Conservation (phyloP, 805 yeast species). For the Tetrapisispora arboricola region DNA sequence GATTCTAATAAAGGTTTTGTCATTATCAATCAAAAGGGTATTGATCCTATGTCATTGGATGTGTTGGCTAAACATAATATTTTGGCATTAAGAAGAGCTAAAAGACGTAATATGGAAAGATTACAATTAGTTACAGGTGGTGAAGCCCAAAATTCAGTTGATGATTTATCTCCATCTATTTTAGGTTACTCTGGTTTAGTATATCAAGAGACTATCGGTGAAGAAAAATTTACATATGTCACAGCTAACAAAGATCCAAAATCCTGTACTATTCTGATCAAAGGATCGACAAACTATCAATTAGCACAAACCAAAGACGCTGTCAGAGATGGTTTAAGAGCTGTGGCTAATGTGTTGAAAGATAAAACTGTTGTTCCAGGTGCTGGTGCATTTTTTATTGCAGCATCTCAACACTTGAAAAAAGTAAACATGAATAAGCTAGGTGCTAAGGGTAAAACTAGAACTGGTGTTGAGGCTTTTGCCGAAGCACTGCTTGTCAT, state of each 20-base stretch:
- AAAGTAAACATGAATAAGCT: constrained; percentile 39
- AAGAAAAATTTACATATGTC: constrained; percentile 93
- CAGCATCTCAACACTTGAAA: constrained; percentile 61
- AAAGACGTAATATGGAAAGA: constrained; percentile 98
- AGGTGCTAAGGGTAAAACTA: constrained; percentile 70
- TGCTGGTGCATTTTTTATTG: constrained; percentile 90
- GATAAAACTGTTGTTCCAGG: constrained; percentile 89
- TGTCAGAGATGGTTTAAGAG: constrained; percentile 91
- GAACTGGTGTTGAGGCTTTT: constrained; percentile 87
- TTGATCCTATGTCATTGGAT: constrained; percentile 95
- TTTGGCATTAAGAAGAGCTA: constrained; percentile 92
- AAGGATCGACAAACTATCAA: constrained; percentile 85
- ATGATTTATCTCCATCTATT: constrained; percentile 68
- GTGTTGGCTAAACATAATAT: constrained; percentile 87
- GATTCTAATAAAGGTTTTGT: constrained; percentile 73
- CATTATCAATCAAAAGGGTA: constrained; percentile 94
- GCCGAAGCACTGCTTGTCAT: constrained; percentile 84
- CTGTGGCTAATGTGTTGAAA: constrained; percentile 82
- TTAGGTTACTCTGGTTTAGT: constrained; percentile 87
- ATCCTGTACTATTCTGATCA: constrained; percentile 82
- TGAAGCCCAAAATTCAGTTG: constrained; percentile 94
- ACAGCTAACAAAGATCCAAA: constrained; percentile 86
- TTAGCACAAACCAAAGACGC: constrained; percentile 94
- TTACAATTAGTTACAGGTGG: constrained; percentile 94
- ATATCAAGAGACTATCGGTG: constrained; percentile 89